phyloP scores from a whole-genome alignment of 352 stramenopile genomes.

The Phytophthora multivora region DNA sequence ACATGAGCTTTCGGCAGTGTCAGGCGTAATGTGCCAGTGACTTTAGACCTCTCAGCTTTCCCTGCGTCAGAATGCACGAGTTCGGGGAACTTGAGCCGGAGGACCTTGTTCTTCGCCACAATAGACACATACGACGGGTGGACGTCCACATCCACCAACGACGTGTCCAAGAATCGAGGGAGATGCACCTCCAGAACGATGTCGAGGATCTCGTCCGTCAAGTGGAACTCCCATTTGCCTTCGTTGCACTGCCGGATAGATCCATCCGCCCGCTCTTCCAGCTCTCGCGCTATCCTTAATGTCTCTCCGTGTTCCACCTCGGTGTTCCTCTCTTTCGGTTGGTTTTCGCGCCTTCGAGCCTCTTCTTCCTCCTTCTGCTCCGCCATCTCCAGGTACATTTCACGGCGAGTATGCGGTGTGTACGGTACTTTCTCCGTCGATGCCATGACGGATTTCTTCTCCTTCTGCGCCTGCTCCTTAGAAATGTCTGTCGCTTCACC shows the following conservation, averaged over 20 bases:
- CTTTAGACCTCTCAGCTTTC: constrained; percentile 59
- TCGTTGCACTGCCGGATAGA: constrained; percentile 91
- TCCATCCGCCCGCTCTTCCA: constrained; percentile 42
- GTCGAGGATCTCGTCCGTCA: constrained; percentile 57
- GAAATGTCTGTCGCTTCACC: constrained; percentile 53
- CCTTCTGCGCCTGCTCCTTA: neutral
- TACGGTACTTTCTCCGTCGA: constrained; percentile 70
- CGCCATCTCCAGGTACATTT: constrained; percentile 94
- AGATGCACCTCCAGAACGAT: constrained; percentile 86
- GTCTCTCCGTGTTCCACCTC: constrained; percentile 83
- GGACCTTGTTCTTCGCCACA: constrained; percentile 93
- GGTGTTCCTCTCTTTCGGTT: constrained; percentile 86
- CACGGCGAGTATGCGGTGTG: constrained; percentile 59
- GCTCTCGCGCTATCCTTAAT: constrained; percentile 40
- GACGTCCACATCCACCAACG: constrained; percentile 94
- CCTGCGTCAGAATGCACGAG: constrained; percentile 59
- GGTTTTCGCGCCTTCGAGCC: constrained; percentile 72
- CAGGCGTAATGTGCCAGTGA: constrained; percentile 53
- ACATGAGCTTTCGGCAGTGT: constrained; percentile 61
- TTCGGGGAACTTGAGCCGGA: constrained; percentile 64
- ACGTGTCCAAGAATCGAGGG: constrained; percentile 90
- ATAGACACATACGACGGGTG: constrained; percentile 94
- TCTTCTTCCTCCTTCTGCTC: constrained; percentile 94
- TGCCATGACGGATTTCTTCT: constrained; percentile 45
- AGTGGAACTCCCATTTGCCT: constrained; percentile 88